A percentile compares a stretch with the other conserved stretches of the same genome.
Conservation (phyloP, 345 rosid species). For the Eucalyptus pauciflora region DNA sequence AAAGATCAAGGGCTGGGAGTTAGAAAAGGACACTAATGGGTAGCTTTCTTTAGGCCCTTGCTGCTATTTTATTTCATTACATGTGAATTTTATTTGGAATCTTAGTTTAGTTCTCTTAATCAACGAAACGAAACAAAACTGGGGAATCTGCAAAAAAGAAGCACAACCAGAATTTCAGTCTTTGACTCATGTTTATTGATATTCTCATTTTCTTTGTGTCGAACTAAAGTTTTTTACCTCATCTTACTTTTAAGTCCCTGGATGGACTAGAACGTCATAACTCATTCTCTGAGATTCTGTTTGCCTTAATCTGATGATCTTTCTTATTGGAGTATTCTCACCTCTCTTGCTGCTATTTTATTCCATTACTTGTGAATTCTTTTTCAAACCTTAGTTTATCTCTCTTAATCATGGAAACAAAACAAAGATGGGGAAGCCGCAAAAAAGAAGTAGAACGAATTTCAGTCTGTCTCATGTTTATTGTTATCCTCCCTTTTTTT, state of each 20-base stretch:
- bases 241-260: neutral
- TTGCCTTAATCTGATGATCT: neutral
- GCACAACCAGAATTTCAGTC: neutral
- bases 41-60: neutral
- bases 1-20: constrained; percentile 3
- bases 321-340: neutral
- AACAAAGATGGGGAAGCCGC: neutral
- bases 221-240: neutral
- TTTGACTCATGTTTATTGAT: neutral
- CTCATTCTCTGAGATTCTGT: neutral
- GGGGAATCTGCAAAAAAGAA: neutral
- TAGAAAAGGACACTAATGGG: constrained; percentile 2
- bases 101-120: neutral
- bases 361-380: neutral
- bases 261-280: neutral
- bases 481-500: neutral
- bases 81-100: neutral
- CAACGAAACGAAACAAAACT: neutral
- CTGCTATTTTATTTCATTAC: neutral
- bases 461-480: neutral
- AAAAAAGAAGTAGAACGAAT: neutral
- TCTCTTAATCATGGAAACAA: neutral
- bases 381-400: neutral
- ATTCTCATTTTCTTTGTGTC: neutral
- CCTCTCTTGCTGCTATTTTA: neutral